Percentiles rank a stretch among this genome's conserved stretches.
phyloP scores from a whole-genome alignment of 2,329 filamentous ascomycete genomes.

The Paecilomyces variotii region DNA sequence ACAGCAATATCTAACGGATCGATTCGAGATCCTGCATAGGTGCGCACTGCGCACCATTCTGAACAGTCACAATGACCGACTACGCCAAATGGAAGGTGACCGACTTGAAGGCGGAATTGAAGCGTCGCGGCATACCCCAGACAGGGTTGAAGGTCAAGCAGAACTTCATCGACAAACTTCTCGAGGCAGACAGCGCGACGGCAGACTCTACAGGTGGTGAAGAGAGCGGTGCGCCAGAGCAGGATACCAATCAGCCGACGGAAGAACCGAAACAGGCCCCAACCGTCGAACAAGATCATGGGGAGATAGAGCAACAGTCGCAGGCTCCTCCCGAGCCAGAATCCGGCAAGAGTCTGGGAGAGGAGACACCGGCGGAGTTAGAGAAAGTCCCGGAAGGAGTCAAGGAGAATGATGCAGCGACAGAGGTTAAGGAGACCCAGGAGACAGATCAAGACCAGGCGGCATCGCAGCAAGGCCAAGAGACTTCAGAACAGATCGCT shows the following conservation, averaged over 20 bases:
- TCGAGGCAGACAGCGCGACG: constrained; percentile 32
- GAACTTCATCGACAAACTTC: constrained; percentile 56
- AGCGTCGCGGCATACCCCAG: constrained; percentile 59
- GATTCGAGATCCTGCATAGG: background rate
- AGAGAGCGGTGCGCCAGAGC: background rate
- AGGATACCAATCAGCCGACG: constrained; percentile 7
- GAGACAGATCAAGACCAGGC: background rate
- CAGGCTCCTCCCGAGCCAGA: background rate
- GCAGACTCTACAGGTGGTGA: constrained; percentile 12
- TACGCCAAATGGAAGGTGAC: constrained; percentile 60
- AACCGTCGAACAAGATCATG: constrained; percentile 2
- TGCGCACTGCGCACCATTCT: background rate
- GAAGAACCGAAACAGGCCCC: constrained; percentile 6
- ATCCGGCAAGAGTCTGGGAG: background rate
- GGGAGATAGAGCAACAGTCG: background rate
- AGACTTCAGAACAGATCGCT: constrained; percentile 5
- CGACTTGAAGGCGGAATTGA: constrained; percentile 67
- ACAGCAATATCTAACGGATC: background rate
- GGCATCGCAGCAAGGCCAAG: background rate
- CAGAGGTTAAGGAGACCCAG: background rate
- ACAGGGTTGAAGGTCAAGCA: constrained; percentile 63
- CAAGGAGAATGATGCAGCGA: background rate
- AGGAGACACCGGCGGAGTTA: background rate
- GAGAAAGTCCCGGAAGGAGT: background rate
- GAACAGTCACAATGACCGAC: constrained; percentile 38